Evolutionary conservation across 768 basidiomycete species (phyloP).

Genomic region (Termitomyces sp.): DNA sequence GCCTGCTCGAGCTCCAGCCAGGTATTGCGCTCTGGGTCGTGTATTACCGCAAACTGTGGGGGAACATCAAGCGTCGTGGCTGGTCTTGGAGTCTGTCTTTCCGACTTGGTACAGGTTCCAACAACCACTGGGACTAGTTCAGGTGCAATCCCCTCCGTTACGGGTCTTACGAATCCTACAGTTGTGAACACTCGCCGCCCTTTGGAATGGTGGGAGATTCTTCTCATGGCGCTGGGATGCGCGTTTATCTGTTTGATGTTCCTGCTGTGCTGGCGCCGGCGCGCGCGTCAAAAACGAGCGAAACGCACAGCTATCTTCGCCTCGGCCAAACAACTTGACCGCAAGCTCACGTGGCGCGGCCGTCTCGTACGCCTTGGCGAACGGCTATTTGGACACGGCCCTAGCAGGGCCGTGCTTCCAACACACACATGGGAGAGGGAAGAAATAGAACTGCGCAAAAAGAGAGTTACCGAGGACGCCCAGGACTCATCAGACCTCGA

Average conservation of each 20-base stretch:
- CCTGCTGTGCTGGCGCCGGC: constrained; percentile 66
- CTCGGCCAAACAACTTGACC: constrained; percentile 47
- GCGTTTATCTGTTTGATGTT: constrained; percentile 70
- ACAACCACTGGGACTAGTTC: constrained; percentile 42
- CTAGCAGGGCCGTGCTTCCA: constrained; percentile 16
- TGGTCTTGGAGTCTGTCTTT: constrained; percentile 74
- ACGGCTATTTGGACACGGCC: constrained; percentile 48
- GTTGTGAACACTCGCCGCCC: constrained; percentile 22
- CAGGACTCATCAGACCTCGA: constrained; percentile 45
- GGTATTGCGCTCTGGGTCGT: constrained; percentile 62
- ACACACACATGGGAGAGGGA: constrained; percentile 26
- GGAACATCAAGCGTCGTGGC: constrained; percentile 52
- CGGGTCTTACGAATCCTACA: constrained; percentile 55
- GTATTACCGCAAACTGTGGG: constrained; percentile 58
- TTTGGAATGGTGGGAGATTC: constrained; percentile 79
- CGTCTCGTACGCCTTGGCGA: constrained; percentile 54
- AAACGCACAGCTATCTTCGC: constrained; percentile 65
- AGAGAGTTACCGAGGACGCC: constrained; percentile 47
- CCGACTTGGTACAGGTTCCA: constrained; percentile 61
- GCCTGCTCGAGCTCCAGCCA: constrained; percentile 62
- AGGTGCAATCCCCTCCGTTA: constrained; percentile 45
- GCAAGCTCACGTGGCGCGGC: constrained; percentile 46
- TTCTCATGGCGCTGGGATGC: constrained; percentile 78
- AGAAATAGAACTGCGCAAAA: constrained; percentile 46
- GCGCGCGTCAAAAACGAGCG: constrained; percentile 62